These are phyloP conservation scores for Mallotus japonicus DNA, from an alignment of 441 rosid genomes.

Conservation along the genomic window DNA sequence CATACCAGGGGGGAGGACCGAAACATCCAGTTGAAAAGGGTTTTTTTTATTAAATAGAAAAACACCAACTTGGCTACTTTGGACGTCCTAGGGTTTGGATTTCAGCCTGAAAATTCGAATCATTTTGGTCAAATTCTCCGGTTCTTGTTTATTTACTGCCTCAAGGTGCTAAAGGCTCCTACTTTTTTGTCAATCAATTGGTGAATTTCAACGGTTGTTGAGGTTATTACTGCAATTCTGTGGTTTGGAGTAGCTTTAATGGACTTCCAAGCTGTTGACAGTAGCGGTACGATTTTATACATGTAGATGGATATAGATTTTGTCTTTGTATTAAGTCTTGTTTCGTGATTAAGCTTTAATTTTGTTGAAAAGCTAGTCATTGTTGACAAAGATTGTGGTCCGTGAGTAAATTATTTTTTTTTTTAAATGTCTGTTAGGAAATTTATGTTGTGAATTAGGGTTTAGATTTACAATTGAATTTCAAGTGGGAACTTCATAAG, in stretches of 20 bases:
- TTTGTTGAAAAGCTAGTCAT: neutral
- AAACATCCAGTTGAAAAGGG: neutral
- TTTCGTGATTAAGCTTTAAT: neutral
- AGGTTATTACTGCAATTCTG: neutral
- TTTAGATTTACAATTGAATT: conserved; percentile 1
- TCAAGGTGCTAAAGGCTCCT: neutral
- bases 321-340: neutral
- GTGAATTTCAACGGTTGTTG: neutral
- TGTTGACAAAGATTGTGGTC: neutral
- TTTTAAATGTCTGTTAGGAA: neutral
- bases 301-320: too few species aligned
- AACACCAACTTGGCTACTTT: neutral
- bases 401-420: neutral
- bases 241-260: conserved; percentile 3
- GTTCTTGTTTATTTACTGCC: neutral
- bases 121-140: neutral
- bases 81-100: neutral
- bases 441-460: conserved; percentile 10
- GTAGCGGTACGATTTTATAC: conserved; percentile 1
- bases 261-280: neutral
- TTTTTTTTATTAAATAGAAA: neutral
- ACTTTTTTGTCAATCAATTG: neutral
- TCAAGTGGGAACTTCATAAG: neutral
- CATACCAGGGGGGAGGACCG: too few species aligned
- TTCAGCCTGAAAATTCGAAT: neutral